A percentile compares a stretch with the other conserved stretches of the same genome.
These are phyloP conservation scores for Hirsutella thompsonii DNA, from an alignment of 2,329 filamentous ascomycete species.

Conservation along the genomic window DNA sequence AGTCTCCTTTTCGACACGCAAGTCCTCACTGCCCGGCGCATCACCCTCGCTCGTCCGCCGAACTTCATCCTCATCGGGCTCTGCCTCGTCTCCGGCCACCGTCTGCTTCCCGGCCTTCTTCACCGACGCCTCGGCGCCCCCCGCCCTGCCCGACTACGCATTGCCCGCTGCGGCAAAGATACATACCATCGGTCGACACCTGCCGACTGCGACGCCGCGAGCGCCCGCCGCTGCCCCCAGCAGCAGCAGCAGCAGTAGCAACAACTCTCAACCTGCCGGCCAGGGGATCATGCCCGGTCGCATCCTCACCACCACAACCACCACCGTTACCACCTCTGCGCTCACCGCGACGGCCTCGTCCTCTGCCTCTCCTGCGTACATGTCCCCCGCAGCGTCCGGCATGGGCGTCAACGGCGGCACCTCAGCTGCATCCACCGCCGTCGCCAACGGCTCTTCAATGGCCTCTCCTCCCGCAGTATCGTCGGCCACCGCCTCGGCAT, in stretches of 20 bases:
- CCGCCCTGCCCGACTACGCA: constrained; percentile 41
- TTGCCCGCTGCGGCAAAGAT: constrained; percentile 35
- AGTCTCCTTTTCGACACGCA: constrained; percentile 16
- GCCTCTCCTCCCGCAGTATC: not conserved
- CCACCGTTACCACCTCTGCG: constrained; percentile 3
- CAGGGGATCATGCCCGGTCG: constrained; percentile 5
- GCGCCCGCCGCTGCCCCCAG: no score
- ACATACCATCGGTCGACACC: constrained; percentile 1
- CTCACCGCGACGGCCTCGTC: no score
- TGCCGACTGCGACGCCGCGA: no score
- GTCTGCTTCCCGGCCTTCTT: constrained; percentile 21
- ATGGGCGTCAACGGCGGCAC: constrained; percentile 1
- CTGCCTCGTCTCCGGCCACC: constrained; percentile 20
- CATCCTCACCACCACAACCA: constrained; percentile 1
- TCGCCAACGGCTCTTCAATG: not conserved
- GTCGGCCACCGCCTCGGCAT: constrained; percentile 1
- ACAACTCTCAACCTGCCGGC: not conserved
- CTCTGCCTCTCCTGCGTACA: not conserved
- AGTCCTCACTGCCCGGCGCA: constrained; percentile 28
- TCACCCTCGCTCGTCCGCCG: constrained; percentile 18
- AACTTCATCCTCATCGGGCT: constrained; percentile 12
- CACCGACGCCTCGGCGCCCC: constrained; percentile 33
- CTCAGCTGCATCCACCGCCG: not conserved
- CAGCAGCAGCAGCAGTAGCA: not conserved
- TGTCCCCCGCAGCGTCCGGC: constrained; percentile 10